Conservation (phyloP, 345 rosid species). For the Anastatica hierochuntica region DNA sequence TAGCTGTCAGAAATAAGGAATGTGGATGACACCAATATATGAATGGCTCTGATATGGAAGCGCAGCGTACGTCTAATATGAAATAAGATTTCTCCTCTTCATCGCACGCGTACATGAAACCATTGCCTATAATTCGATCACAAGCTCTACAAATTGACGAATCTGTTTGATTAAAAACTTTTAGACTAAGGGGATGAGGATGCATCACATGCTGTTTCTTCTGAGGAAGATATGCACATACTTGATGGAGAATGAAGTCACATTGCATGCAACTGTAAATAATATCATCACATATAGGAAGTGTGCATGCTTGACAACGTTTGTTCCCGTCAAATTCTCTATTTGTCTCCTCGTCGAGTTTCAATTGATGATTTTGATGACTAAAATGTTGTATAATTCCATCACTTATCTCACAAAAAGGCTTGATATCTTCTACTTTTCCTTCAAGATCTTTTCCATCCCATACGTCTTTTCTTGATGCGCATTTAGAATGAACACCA, state of each 20-base stretch:
- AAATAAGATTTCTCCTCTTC: not conserved
- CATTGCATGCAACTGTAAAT: constrained; percentile 16
- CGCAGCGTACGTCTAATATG: not conserved
- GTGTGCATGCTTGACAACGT: constrained; percentile 13
- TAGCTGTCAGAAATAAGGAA: not conserved
- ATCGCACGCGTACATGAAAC: not conserved
- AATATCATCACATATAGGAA: not conserved
- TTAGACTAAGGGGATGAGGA: not conserved
- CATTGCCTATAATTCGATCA: fast-evolving
- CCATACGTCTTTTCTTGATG: too few species aligned
- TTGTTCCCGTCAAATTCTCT: not conserved
- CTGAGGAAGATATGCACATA: constrained; percentile 19
- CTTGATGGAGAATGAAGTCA: constrained; percentile 14
- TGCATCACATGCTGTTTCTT: not conserved
- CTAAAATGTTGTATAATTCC: too few species aligned
- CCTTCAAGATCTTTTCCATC: not conserved
- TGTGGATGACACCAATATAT: not conserved
- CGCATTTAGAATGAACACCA: constrained; percentile 18
- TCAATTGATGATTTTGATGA: constrained; percentile 5
- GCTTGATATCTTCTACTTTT: not conserved
- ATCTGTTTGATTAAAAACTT: not conserved
- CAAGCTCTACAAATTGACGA: not conserved
- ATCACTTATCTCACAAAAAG: not conserved
- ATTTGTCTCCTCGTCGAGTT: not conserved
- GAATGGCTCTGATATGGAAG: constrained; percentile 1